Percentiles rank a stretch among this genome's conserved stretches.
Conservation (phyloP, 1,139 yeast species). For the Kodamaea arcana region DNA sequence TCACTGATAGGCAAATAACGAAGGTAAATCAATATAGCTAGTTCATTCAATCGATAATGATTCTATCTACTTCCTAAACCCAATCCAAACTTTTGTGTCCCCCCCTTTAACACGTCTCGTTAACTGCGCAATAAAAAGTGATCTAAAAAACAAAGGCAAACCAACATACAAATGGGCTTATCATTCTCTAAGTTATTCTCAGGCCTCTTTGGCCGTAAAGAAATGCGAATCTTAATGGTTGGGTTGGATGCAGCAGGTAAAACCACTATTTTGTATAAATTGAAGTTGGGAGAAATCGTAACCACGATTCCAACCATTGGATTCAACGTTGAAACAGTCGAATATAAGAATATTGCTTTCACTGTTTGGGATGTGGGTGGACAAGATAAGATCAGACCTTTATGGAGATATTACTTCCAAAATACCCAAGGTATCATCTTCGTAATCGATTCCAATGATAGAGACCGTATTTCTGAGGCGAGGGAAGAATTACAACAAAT, state of each 20-base stretch:
- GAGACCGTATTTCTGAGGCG: slow-evolving; percentile 43
- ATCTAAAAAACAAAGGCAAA: background rate
- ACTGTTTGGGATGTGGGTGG: slow-evolving; percentile 47
- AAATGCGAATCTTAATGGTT: slow-evolving; percentile 43
- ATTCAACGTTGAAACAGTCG: slow-evolving; percentile 41
- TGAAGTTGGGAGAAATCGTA: slow-evolving; percentile 40
- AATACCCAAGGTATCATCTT: slow-evolving; percentile 42
- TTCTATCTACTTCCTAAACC: too few relatives aligned
- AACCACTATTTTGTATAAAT: slow-evolving; percentile 40
- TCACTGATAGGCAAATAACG: too few relatives aligned
- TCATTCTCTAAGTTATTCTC: slow-evolving; percentile 78
- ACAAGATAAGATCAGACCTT: slow-evolving; percentile 41
- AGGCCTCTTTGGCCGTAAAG: slow-evolving; percentile 57
- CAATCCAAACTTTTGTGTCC: background rate
- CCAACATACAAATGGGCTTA: slow-evolving; percentile 56
- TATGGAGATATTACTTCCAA: slow-evolving; percentile 43
- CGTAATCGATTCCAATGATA: slow-evolving; percentile 41
- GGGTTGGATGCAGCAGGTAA: slow-evolving; percentile 45
- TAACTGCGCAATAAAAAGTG: background rate
- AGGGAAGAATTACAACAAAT: slow-evolving; percentile 43
- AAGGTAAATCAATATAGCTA: too few relatives aligned
- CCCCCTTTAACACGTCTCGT: background rate
- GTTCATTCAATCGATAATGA: too few relatives aligned
- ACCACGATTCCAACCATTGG: slow-evolving; percentile 43
- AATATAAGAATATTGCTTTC: slow-evolving; percentile 39